Evolutionary conservation across 768 basidiomycete genomes (phyloP).

Genomic region (Gymnopilus dilepis): DNA sequence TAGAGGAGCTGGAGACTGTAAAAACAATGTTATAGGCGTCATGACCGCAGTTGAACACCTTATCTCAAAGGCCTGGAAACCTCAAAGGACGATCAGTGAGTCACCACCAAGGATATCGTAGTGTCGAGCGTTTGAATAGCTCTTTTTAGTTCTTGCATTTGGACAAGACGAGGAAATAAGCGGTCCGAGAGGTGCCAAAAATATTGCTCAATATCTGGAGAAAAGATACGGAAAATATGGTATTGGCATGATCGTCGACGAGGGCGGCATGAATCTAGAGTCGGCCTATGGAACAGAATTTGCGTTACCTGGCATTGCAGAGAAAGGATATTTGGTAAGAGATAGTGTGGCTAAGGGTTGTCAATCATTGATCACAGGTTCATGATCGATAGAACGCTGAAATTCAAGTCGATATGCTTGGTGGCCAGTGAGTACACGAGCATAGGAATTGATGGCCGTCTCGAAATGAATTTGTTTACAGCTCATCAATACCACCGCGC

Average conservation of each 20-base stretch:
- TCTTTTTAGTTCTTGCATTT: conserved; percentile 32
- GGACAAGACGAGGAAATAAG: conserved; percentile 41
- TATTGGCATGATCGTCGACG: conserved; percentile 39
- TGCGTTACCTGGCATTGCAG: conserved; percentile 37
- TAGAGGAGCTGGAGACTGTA: conserved; percentile 36
- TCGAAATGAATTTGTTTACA: conserved; percentile 1
- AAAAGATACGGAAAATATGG: conserved; percentile 31
- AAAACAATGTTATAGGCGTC: conserved; percentile 37
- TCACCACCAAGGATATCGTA: neutral
- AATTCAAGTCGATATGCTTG: conserved; percentile 35
- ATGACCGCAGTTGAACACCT: conserved; percentile 37
- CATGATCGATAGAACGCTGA: conserved; percentile 26
- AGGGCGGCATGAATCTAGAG: conserved; percentile 36
- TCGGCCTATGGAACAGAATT: conserved; percentile 29
- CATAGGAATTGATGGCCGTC: neutral
- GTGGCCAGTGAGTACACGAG: conserved; percentile 34
- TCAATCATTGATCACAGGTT: neutral
- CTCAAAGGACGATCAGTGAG: conserved; percentile 31
- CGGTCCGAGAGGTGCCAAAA: conserved; percentile 34
- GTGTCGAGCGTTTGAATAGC: neutral
- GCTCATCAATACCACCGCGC: conserved; percentile 33
- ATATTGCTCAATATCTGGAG: conserved; percentile 31
- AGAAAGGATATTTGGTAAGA: conserved; percentile 36
- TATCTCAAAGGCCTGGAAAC: conserved; percentile 28
- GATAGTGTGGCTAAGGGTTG: neutral